Evolutionary conservation across 108 stramenopile species (phyloP).

Genomic region (Nitzschia putrida): DNA sequence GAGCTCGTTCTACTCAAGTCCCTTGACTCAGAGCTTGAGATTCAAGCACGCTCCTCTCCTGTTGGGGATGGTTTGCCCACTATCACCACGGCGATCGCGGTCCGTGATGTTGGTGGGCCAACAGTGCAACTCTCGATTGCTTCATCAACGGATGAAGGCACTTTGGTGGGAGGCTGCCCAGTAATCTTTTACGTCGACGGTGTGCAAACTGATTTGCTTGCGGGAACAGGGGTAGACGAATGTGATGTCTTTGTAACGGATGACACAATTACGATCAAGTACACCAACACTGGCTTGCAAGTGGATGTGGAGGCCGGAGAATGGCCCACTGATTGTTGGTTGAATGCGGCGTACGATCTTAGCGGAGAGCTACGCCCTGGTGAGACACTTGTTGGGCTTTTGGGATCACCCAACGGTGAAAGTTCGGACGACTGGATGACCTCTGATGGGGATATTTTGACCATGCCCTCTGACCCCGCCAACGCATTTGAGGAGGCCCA

Average conservation of each 20-base stretch:
- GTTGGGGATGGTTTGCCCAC: too few species aligned
- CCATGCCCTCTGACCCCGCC: too few species aligned
- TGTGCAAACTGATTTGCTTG: not conserved
- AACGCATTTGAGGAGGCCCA: not conserved
- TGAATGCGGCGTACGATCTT: too few species aligned
- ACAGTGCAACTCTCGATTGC: conserved; percentile 1
- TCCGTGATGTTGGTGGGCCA: not conserved
- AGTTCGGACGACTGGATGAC: not conserved
- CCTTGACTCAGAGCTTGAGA: conserved; percentile 2
- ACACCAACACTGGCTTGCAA: too few species aligned
- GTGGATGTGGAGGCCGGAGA: too few species aligned
- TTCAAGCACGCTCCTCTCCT: not conserved
- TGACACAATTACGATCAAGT: too few species aligned
- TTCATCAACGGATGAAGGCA: not conserved
- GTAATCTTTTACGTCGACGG: not conserved
- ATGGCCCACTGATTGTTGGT: too few species aligned
- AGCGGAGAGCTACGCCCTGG: too few species aligned
- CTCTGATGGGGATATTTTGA: too few species aligned
- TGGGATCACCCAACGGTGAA: conserved; percentile 5
- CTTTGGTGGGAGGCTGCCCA: not conserved
- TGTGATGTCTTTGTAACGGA: too few species aligned
- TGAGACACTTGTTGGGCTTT: not conserved
- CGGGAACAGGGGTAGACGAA: not conserved
- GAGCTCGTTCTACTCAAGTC: not conserved
- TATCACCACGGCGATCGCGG: too few species aligned